phyloP scores from a whole-genome alignment of 1,139 yeast genomes.

The Pichia sp. region DNA sequence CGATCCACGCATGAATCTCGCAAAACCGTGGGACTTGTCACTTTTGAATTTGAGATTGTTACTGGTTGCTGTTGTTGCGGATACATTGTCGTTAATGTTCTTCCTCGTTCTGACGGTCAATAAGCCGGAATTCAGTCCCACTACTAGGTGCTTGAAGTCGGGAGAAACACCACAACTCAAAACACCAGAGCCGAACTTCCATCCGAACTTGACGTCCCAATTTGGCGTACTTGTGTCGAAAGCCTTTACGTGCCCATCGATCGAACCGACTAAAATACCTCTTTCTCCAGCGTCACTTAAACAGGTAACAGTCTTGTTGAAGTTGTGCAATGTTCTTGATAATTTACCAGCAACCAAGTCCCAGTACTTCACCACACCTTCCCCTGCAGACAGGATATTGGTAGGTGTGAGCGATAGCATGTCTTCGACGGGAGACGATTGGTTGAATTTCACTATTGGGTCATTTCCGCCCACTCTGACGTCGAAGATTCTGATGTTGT shows the following conservation, averaged over 20 bases:
- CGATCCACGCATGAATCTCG: constrained; percentile 83
- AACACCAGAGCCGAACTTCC: constrained; percentile 96
- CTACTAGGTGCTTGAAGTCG: constrained; percentile 80
- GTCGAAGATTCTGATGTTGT: constrained; percentile 80
- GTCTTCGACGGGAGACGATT: constrained; percentile 81
- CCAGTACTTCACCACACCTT: constrained; percentile 86
- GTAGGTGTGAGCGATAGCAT: constrained; percentile 79
- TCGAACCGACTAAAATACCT: constrained; percentile 85
- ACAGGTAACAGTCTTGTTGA: constrained; percentile 90
- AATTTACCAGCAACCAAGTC: constrained; percentile 75
- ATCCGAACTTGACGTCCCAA: constrained; percentile 92
- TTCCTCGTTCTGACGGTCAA: constrained; percentile 84
- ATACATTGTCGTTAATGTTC: constrained; percentile 36
- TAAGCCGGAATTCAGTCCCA: constrained; percentile 90
- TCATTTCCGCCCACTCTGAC: constrained; percentile 52
- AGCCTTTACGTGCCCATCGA: constrained; percentile 95
- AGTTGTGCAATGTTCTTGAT: constrained; percentile 64
- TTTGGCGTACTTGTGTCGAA: constrained; percentile 70
- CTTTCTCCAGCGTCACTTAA: constrained; percentile 64
- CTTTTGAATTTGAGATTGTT: constrained; percentile 42
- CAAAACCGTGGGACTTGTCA: constrained; percentile 39
- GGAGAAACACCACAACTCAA: constrained; percentile 89
- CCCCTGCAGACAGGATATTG: constrained; percentile 79
- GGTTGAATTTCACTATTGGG: constrained; percentile 50
- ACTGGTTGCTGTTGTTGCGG: background rate